phyloP scores from a whole-genome alignment of 345 rosid species.

The Brassica incana region DNA sequence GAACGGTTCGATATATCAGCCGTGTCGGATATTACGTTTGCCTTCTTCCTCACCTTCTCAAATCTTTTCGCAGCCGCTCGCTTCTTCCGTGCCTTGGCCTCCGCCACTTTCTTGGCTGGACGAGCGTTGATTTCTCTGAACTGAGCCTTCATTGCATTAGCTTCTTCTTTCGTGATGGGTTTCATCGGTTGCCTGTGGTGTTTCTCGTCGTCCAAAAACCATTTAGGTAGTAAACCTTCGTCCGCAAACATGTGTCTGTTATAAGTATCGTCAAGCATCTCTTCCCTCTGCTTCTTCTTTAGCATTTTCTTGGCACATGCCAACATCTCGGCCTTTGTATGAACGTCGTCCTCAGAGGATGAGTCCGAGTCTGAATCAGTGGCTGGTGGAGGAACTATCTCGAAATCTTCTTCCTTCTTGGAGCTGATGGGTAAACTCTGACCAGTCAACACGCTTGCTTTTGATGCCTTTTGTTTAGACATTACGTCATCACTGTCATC shows the following conservation, averaged over 20 bases:
- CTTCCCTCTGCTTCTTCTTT: slow-evolving; percentile 83
- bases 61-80: slow-evolving; percentile 65
- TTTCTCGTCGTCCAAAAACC: slow-evolving; percentile 91
- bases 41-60: slow-evolving; percentile 92
- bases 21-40: slow-evolving; percentile 76
- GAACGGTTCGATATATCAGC: slow-evolving; percentile 64
- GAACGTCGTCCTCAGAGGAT: slow-evolving; percentile 56
- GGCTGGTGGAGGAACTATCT: slow-evolving; percentile 79
- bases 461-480: slow-evolving; percentile 26
- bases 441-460: slow-evolving; percentile 27
- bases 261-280: slow-evolving; percentile 82
- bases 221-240: slow-evolving; percentile 67
- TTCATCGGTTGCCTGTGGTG: slow-evolving; percentile 73
- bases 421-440: slow-evolving; percentile 26
- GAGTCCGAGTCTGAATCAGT: slow-evolving; percentile 81
- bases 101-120: slow-evolving; percentile 92
- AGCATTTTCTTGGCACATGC: slow-evolving; percentile 96
- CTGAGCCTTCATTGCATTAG: slow-evolving; percentile 82
- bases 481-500: slow-evolving; percentile 49
- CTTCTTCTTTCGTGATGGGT: slow-evolving; percentile 84
- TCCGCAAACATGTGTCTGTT: slow-evolving; percentile 78
- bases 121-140: slow-evolving; percentile 91
- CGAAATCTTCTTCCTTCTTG: slow-evolving; percentile 60
- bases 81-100: slow-evolving; percentile 95
- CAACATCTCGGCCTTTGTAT: slow-evolving; percentile 82